Evolutionary conservation across 2,329 filamentous ascomycete genomes (phyloP).

Genomic region (Penicillium digitatum): DNA sequence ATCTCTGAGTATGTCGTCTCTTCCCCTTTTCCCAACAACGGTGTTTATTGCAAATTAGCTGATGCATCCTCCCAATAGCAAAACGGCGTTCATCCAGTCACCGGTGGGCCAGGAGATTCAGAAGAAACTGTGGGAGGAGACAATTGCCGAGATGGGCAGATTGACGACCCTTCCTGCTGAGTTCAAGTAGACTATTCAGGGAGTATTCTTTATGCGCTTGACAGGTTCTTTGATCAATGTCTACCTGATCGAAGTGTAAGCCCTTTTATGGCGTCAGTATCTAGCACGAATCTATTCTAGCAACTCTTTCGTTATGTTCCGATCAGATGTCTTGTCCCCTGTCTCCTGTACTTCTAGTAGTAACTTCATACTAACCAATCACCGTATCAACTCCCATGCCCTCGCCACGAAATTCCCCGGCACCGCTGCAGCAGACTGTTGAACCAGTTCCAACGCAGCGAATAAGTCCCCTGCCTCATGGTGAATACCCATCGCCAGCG

Average conservation of each 20-base stretch:
- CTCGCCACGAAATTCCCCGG: not conserved
- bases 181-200: not conserved
- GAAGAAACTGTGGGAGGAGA: not conserved
- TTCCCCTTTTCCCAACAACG: no score
- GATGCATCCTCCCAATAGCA: not conserved
- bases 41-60: not conserved
- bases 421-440: not conserved
- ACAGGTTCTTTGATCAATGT: not conserved
- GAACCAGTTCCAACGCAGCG: not conserved
- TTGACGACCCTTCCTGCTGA: not conserved
- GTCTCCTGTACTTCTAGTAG: not conserved
- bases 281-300: not conserved
- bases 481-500: not conserved
- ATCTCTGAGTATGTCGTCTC: not conserved
- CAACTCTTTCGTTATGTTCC: not conserved
- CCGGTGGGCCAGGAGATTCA: not conserved
- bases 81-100: not conserved
- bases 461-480: not conserved
- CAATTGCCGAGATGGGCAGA: not conserved
- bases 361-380: not conserved
- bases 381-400: not conserved
- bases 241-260: not conserved
- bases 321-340: not conserved
- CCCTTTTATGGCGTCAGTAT: not conserved
- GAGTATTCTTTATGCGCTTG: not conserved